Base-by-base conservation (phyloP, 129 eudicot genomes). In the Arctium lappa region DNA sequence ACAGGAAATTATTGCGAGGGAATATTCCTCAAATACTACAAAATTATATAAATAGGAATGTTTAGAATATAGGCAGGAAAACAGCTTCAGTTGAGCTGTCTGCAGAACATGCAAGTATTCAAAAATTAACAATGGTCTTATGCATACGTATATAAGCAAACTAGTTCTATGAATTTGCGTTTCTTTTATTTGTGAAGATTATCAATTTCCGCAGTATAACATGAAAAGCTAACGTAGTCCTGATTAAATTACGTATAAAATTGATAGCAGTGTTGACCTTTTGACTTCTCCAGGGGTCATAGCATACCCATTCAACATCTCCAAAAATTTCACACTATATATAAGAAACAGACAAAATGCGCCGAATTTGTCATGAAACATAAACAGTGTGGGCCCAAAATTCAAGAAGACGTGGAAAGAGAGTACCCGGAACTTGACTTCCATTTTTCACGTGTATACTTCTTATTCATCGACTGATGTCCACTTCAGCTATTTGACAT, bases 401-500 rank as follows among this genome's bases (percentile, higher is more conserved):
- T 78, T 38, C 63, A 6, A 29, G 82, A 79, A 69, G 69, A 79
- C 48, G 10, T 69, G 83, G 75, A 44, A 71, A 69, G 82, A 68
- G 66, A 66, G 30, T 39, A 48, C 76, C 82, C 65, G 65, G 65
- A 53, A 53, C 1, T 53, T 53, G 27, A 53, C 22, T 53, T 53
- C 7, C 5, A 18, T 50, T 50, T 53, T 16, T 53, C 27, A 53
- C 65, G 22, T 53, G 65, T 53, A 53, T 53, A 22, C 65, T 15
- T 53, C 27, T 1, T 15, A 53, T 53, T 53, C 18, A 53, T 53
- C 65, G 18, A 79, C 68, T 72, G 10, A 44, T 81, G 62, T 62
- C 46, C 79, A 73, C 15, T 13, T 73, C 73, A 38, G 65, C 66
- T 73, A 72, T 79, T 37, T 68, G 65, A n/a, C 12, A 44, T 30